Conservation (phyloP, 371 early-diverging fungal species). For the Mucor irregularis region DNA sequence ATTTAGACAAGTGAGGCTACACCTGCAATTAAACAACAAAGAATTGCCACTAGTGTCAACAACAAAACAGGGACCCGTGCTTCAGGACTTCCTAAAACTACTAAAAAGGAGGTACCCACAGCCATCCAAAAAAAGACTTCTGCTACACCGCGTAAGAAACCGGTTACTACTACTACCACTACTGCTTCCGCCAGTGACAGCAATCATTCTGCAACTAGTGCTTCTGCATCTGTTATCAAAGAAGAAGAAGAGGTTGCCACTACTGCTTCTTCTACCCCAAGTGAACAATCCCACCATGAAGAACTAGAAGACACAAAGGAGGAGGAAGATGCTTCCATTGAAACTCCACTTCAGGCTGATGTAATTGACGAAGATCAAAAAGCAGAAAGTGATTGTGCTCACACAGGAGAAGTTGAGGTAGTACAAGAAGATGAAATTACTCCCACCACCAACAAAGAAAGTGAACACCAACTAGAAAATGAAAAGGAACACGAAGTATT, state of each 20-base stretch:
- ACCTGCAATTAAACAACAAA: not conserved
- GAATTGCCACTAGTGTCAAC: not conserved
- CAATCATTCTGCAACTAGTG: not conserved
- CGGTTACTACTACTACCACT: not conserved
- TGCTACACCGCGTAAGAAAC: conserved; percentile 1
- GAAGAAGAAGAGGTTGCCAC: not conserved
- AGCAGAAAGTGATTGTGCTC: not conserved
- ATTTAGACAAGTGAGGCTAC: not conserved
- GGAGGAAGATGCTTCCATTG: not conserved
- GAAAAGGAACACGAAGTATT: no score
- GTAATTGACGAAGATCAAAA: not conserved
- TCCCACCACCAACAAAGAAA: not conserved
- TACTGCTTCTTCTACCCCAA: not conserved
- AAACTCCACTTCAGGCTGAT: not conserved
- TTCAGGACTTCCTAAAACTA: conserved; percentile 3
- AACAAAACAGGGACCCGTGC: conserved; percentile 10
- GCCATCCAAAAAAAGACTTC: conserved; percentile 1
- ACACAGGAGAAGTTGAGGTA: not conserved
- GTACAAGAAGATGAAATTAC: conserved; percentile 1
- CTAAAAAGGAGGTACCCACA: conserved; percentile 13
- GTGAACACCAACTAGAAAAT: not conserved
- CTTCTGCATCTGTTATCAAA: not conserved
- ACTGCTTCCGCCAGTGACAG: not conserved
- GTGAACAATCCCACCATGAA: not conserved
- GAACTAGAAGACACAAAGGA: not conserved